phyloP scores from a whole-genome alignment of 305 asterid species.

The Fraxinus greggii region DNA sequence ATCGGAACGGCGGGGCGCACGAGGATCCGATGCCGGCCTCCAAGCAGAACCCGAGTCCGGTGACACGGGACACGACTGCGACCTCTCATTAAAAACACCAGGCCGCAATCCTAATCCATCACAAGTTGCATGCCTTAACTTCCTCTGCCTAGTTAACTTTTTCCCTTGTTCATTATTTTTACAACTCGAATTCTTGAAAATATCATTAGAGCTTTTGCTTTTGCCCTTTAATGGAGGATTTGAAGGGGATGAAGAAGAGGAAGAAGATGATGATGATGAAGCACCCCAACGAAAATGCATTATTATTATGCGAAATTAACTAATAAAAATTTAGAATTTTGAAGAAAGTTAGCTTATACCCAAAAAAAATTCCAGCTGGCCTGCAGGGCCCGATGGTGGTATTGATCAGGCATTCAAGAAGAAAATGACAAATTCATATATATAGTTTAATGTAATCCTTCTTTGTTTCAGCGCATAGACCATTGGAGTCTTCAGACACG shows the following conservation, averaged over 20 bases:
- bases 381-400: not conserved
- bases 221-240: constrained; percentile 38
- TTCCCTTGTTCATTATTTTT: constrained; percentile 21
- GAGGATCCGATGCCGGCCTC: constrained; percentile 30
- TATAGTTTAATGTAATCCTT: not conserved
- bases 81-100: constrained; percentile 17
- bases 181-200: constrained; percentile 14
- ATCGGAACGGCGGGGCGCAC: constrained; percentile 21
- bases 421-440: not conserved
- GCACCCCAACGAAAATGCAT: constrained; percentile 61
- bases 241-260: constrained; percentile 18
- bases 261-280: constrained; percentile 36
- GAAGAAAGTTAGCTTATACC: not conserved
- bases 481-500: constrained; percentile 31
- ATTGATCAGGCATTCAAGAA: constrained; percentile 28
- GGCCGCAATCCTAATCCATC: constrained; percentile 44
- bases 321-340: constrained; percentile 2
- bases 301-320: constrained; percentile 19
- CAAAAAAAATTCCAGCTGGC: not conserved
- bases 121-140: constrained; percentile 54
- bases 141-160: constrained; percentile 50
- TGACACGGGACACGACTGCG: constrained; percentile 58
- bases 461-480: constrained; percentile 16
- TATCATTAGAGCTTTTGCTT: constrained; percentile 50
- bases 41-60: constrained; percentile 40